A percentile compares a stretch with the other conserved stretches of the same genome.
phyloP scores from a whole-genome alignment of 2,329 filamentous ascomycete genomes.

The Ophiostoma ulmi region DNA sequence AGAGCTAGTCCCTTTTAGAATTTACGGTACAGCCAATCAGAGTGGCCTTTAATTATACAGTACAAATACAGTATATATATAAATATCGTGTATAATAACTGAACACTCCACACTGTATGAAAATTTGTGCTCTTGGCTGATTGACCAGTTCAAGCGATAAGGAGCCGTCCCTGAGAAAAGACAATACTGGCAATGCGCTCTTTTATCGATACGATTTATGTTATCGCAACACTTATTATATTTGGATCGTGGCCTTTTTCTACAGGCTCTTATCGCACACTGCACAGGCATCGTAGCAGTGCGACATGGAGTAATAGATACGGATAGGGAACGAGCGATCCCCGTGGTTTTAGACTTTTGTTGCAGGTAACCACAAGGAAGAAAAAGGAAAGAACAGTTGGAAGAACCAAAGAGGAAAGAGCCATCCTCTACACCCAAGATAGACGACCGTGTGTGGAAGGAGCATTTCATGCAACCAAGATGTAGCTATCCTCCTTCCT shows the following conservation, averaged over 20 bases:
- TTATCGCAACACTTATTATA: neutral
- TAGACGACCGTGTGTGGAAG: no score
- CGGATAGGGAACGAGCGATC: no score
- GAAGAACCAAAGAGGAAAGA: neutral
- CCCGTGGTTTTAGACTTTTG: no score
- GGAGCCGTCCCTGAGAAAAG: neutral
- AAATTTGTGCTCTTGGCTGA: constrained; percentile 10
- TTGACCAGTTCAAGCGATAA: neutral
- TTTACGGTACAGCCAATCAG: neutral
- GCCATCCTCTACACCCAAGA: no score
- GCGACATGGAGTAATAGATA: neutral
- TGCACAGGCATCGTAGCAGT: neutral
- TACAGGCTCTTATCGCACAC: neutral
- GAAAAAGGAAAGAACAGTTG: neutral
- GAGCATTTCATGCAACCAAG: neutral
- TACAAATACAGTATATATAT: neutral
- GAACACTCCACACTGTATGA: neutral
- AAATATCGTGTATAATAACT: no score
- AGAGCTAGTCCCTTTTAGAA: neutral
- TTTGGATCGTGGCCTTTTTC: neutral
- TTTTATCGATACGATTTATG: neutral
- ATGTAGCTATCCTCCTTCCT: neutral
- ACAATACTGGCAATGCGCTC: neutral
- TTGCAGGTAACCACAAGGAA: neutral
- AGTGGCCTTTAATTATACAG: neutral